A percentile compares a stretch with the other conserved stretches of the same genome.
Conservation (phyloP, 148 eudicot genomes). For the Dianthus caryophyllus region DNA sequence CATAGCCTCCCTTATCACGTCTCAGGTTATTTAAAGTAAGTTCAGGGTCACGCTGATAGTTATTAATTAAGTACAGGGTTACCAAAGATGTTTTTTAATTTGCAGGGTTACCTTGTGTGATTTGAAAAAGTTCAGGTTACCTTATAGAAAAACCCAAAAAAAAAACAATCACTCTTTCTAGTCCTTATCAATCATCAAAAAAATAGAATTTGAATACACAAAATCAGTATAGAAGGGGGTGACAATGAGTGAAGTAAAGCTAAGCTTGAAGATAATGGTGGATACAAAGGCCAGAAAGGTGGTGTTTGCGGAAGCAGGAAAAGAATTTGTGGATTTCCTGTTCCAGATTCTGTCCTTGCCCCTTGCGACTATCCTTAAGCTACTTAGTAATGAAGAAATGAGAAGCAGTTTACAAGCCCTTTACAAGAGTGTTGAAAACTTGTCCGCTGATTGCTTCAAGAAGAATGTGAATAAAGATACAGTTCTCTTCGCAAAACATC, state of each 20-base stretch:
- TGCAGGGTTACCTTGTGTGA: no score
- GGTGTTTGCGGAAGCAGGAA: slow-evolving; percentile 27
- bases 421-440: slow-evolving; percentile 19
- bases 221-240: no score
- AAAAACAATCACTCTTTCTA: no score
- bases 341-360: slow-evolving; percentile 17
- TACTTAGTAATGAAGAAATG: slow-evolving; percentile 10
- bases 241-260: neutral
- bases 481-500: neutral
- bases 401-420: slow-evolving; percentile 17
- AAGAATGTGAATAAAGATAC: neutral
- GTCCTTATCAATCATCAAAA: no score
- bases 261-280: slow-evolving; percentile 27
- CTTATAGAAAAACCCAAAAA: no score
- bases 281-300: slow-evolving; percentile 18
- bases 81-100: no score
- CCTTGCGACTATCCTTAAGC: slow-evolving; percentile 6
- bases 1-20: no score
- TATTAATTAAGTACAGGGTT: no score
- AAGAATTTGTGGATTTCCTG: slow-evolving; percentile 30
- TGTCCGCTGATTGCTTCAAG: neutral
- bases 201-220: no score
- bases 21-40: no score
- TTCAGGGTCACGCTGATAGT: no score
- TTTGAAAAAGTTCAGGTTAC: no score